These are phyloP conservation scores for Bipolaris oryzae DNA, from an alignment of 2,329 filamentous ascomycete genomes.

Conservation along the genomic window DNA sequence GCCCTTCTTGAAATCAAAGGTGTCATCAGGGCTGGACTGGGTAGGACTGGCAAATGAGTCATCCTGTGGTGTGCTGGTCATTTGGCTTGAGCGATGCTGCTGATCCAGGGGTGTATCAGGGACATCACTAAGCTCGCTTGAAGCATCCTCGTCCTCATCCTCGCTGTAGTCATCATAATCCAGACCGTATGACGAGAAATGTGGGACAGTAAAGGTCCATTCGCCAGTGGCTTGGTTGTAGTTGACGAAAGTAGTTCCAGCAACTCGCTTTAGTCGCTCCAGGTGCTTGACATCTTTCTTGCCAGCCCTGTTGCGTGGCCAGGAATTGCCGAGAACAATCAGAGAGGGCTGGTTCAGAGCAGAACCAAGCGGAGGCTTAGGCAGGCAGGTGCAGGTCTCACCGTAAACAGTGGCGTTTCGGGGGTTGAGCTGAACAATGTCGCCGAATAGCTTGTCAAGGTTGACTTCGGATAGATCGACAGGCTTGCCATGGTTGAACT, in stretches of 20 bases:
- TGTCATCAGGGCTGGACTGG: constrained; percentile 58
- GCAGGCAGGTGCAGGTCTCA: constrained; percentile 50
- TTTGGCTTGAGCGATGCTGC: constrained; percentile 39
- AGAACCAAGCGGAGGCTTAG: constrained; percentile 84
- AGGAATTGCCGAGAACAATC: constrained; percentile 90
- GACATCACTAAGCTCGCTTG: constrained; percentile 48
- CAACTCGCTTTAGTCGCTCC: constrained; percentile 76
- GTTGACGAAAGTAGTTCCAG: constrained; percentile 78
- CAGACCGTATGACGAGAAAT: constrained; percentile 94
- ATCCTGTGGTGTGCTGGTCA: constrained; percentile 44
- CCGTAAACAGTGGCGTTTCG: constrained; percentile 89
- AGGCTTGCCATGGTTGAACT: constrained; percentile 63
- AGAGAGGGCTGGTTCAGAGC: constrained; percentile 90
- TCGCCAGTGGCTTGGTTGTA: constrained; percentile 81
- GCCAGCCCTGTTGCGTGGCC: constrained; percentile 77
- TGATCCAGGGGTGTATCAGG: constrained; percentile 53
- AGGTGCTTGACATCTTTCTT: constrained; percentile 80
- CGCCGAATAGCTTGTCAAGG: constrained; percentile 77
- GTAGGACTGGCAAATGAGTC: constrained; percentile 49
- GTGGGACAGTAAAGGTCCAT: constrained; percentile 92
- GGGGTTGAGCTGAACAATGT: constrained; percentile 75
- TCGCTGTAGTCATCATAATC: constrained; percentile 70
- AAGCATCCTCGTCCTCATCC: constrained; percentile 60
- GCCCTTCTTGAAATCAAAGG: constrained; percentile 62
- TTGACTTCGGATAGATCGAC: constrained; percentile 83